These are phyloP conservation scores for Phytophthora ramorum DNA, from an alignment of 352 stramenopile species.

Conservation along the genomic window DNA sequence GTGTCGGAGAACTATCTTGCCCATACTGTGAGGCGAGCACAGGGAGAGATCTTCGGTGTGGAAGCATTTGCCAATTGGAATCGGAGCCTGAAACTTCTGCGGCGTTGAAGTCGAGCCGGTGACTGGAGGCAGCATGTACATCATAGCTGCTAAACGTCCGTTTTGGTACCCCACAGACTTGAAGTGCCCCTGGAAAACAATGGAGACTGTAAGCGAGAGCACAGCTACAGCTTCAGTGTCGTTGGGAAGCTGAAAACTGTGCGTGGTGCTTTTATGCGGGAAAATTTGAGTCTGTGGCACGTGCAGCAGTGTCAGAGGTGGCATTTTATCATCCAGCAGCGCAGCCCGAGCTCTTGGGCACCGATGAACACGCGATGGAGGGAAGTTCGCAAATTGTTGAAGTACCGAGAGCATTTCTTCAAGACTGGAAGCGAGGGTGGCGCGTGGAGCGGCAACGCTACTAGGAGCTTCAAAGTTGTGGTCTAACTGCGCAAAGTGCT, in stretches of 20 bases:
- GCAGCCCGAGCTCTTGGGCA: conserved; percentile 29
- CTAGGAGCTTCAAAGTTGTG: conserved; percentile 41
- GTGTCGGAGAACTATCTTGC: conserved; percentile 71
- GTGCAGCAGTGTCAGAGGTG: conserved; percentile 43
- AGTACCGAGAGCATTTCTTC: conserved; percentile 46
- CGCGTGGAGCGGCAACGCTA: conserved; percentile 16
- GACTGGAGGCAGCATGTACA: conserved; percentile 63
- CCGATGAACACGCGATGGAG: conserved; percentile 11
- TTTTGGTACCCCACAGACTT: conserved; percentile 75
- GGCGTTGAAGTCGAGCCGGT: conserved; percentile 13
- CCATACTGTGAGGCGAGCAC: conserved; percentile 69
- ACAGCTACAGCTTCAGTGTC: conserved; percentile 41
- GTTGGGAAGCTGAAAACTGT: conserved; percentile 65
- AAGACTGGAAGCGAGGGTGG: conserved; percentile 30
- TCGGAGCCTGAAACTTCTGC: conserved; percentile 26
- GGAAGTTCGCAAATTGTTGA: conserved; percentile 26
- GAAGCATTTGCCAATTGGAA: conserved; percentile 67
- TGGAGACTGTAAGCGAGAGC: conserved; percentile 59
- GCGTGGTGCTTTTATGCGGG: conserved; percentile 66
- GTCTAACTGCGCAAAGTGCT: conserved; percentile 56
- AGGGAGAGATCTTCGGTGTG: conserved; percentile 60
- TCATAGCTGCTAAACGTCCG: conserved; percentile 73
- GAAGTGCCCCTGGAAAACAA: conserved; percentile 84
- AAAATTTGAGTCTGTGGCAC: conserved; percentile 57
- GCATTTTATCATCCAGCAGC: conserved; percentile 45